Percentiles rank a stretch among this genome's conserved stretches.
Evolutionary conservation across 2,329 filamentous ascomycete species (phyloP).

Genomic region (Coniochaeta prunicola): DNA sequence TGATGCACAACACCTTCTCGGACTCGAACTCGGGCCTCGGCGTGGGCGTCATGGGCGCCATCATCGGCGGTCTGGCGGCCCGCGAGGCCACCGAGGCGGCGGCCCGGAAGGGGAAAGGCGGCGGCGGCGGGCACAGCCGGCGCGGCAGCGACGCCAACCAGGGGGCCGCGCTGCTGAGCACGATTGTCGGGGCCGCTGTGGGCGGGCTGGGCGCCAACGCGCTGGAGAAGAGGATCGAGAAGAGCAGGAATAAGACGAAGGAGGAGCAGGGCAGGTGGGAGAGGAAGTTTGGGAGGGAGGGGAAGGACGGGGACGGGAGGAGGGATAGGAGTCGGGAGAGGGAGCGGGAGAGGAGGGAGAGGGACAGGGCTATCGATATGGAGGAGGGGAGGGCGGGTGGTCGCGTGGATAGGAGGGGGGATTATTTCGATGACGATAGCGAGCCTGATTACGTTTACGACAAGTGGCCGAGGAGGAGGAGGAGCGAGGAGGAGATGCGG

Average conservation of each 20-base stretch:
- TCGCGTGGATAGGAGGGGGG: background rate
- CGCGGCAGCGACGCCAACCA: constrained; percentile 18
- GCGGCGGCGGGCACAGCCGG: constrained; percentile 18
- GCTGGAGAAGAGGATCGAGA: constrained; percentile 35
- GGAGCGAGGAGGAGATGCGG: constrained; percentile 6
- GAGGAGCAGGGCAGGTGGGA: constrained; percentile 26
- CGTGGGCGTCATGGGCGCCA: constrained; percentile 43
- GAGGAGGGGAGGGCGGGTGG: background rate
- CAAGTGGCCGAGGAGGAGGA: constrained; percentile 5
- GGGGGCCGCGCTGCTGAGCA: constrained; percentile 34
- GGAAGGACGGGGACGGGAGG: constrained; percentile 3
- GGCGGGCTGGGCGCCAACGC: constrained; percentile 48
- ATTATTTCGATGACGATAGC: constrained; percentile 3
- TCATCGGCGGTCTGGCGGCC: constrained; percentile 47
- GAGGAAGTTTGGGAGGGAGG: constrained; percentile 16
- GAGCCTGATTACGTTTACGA: constrained; percentile 7
- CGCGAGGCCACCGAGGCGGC: constrained; percentile 36
- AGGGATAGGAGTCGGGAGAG: constrained; percentile 4
- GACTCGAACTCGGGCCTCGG: constrained; percentile 41
- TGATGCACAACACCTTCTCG: constrained; percentile 39
- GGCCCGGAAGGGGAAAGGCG: constrained; percentile 16
- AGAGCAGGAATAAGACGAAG: constrained; percentile 23
- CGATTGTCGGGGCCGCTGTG: constrained; percentile 46
- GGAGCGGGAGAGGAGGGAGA: constrained; percentile 3
- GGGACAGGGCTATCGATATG: background rate